Evolutionary conservation across 257 asterid genomes (phyloP), one percentile per base, ranked within the genome.

Genomic region (Nyctanthes arbortristis): DNA sequence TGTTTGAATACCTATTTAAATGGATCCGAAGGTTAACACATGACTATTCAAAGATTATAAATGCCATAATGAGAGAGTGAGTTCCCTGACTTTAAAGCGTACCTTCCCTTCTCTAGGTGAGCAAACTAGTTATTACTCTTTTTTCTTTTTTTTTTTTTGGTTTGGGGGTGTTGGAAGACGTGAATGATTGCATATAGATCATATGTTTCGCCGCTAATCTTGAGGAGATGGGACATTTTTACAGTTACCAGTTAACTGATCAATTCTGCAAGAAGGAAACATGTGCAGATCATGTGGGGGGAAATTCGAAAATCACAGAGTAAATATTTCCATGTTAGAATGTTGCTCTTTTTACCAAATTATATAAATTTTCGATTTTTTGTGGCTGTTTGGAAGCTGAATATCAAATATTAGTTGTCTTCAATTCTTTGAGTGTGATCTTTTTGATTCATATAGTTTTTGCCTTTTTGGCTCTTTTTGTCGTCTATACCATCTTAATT

Each of bases 401-500:
- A 8, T 20, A 52, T 52, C 11, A 7, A 9, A 22, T n/a, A 39
- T 29, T 22, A 7, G 13, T 52, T 22, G 57, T 49, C 7, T 20
- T 9, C 30, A 24, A 27, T 24, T 52, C 16, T 52, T 52, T 27
- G n/a, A 52, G 12, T 24, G 31, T 39, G 12, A 52, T 52, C 59
- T 20, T 24, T 52, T 27, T 52, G 28, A 11, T 52, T 1, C 59
- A 20, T 20, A 30, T 52, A 52, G 31, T 52, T 52, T 10, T 52
- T 52, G 3, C 22, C 9, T 52, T 14, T 52, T 10, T 52, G 22
- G 3, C 22, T 20, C 24, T 14, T 52, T 14, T 43, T 52, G 11
- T 52, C 59, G 24, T 24, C 59, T 22, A 7, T 52, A 9, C 25
- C 39, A 6, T 69, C 67, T 66, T 54, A 66, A n/a, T n/a, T 60